These are phyloP conservation scores for Stachybotrys elegans DNA, from an alignment of 2,329 filamentous ascomycete species.

Conservation along the genomic window DNA sequence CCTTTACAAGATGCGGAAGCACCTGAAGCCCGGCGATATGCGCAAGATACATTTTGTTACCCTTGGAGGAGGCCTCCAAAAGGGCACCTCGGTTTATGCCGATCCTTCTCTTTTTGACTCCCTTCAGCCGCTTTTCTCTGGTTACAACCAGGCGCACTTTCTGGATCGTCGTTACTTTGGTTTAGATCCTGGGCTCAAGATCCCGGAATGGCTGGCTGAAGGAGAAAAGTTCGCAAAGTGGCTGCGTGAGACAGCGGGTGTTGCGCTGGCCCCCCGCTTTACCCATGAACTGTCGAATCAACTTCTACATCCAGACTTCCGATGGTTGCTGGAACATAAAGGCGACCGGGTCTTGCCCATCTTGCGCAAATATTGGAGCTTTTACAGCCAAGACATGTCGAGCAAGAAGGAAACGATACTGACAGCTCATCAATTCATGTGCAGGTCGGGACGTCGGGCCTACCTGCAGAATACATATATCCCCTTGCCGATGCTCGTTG, in stretches of 20 bases:
- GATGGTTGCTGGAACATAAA: neutral
- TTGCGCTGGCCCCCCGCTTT: neutral
- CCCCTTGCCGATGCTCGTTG: neutral
- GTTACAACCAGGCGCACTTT: neutral
- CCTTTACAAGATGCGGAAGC: neutral
- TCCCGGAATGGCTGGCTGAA: too few species aligned
- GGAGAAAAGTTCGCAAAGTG: neutral
- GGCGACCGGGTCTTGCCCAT: neutral
- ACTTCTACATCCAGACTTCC: neutral
- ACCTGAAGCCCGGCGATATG: neutral
- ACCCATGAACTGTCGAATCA: neutral
- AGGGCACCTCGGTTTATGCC: neutral
- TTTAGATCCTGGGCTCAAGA: neutral
- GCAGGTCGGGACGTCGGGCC: neutral
- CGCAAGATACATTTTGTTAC: neutral
- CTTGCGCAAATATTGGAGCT: neutral
- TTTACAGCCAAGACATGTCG: neutral
- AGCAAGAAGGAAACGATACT: neutral
- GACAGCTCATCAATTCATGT: neutral
- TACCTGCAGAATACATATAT: neutral
- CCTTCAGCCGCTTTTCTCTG: neutral
- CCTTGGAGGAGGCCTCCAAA: neutral
- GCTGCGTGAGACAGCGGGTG: neutral
- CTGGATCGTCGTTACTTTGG: constrained; percentile 1
- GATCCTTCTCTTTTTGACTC: neutral